Evolutionary conservation across 805 yeast species (phyloP), one percentile per base, ranked within the genome.

Genomic region (Cyberlindnera sargentensis): DNA sequence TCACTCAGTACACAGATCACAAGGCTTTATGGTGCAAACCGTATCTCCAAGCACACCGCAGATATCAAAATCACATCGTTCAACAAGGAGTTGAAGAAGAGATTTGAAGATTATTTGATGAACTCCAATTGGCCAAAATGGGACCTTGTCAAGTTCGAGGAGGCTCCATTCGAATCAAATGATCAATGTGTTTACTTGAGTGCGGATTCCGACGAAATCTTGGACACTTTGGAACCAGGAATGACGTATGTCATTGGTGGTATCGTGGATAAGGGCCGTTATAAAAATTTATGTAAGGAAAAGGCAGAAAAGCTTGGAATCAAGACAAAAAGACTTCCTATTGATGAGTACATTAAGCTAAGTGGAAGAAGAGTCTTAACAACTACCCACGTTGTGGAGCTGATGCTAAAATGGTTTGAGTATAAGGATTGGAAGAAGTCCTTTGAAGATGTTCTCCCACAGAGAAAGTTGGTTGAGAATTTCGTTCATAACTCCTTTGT

Each of bases 201-300:
- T 1, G 95, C 97, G 0, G 99, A 91, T 55, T 82, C 96, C 0
- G 84, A 81, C 7, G 84, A 82, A 6, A 76, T 70, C 24, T 55
- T 93, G 31, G 77, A 73, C 8, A 75, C 69, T 26, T 67, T 91
- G 42, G 79, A 82, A 47, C 76, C 79, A 5, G 85, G 82, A 3
- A 69, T 72, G 59, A 85, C 95, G 0, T 91, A 91, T 53, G 78
- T 91, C 36, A 80, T 91, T 40, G 99, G 99, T 8, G 99, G 98
- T 1, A 91, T 91, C 44, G 98, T 91, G 3, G 99, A 91, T 62
- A 91, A 91, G 62, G 95, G 95, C 47, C 75, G 98, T 53, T 82
- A 89, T 66, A 86, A 87, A 63, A 70, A 72, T 49, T 63, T 91
- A 31, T 91, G 99, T 61, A 71, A 77, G 39, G 73, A 84, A 49